Percentiles rank a stretch among this genome's conserved stretches.
phyloP scores from a whole-genome alignment of 1,284 basidiomycete genomes.

The Tylopilus orsonianus region DNA sequence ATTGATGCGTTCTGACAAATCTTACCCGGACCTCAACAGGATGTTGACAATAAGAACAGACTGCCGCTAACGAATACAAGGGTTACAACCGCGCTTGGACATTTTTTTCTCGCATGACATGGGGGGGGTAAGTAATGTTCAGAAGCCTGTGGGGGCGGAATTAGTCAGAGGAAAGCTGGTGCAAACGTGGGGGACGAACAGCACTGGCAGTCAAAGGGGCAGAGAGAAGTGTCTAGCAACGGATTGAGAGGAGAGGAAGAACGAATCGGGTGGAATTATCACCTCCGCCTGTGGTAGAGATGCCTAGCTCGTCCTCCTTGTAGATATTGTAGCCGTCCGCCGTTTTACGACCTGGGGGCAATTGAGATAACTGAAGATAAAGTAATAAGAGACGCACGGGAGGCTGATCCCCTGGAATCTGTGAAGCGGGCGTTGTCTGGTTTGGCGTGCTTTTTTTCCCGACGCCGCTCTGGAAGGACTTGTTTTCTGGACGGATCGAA shows the following conservation, averaged over 20 bases:
- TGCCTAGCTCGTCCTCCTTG: constrained; percentile 84
- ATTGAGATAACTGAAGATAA: constrained; percentile 9
- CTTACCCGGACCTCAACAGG: not conserved
- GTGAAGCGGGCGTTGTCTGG: constrained; percentile 59
- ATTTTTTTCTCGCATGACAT: not conserved
- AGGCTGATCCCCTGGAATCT: constrained; percentile 73
- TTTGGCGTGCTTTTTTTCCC: constrained; percentile 29
- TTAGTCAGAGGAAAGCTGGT: not conserved
- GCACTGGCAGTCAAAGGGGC: constrained; percentile 84
- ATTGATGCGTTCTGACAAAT: not conserved
- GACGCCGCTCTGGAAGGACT: constrained; percentile 10
- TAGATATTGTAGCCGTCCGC: constrained; percentile 84
- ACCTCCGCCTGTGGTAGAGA: constrained; percentile 77
- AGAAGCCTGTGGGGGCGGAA: constrained; percentile 43
- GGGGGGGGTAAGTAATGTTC: constrained; percentile 12
- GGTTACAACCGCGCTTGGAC: not conserved
- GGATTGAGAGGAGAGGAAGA: constrained; percentile 7
- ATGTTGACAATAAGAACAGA: not conserved
- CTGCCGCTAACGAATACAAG: not conserved
- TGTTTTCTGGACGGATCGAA: constrained; percentile 26
- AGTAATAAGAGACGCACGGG: constrained; percentile 52
- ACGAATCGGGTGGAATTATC: constrained; percentile 29
- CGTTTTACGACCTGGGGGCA: constrained; percentile 67
- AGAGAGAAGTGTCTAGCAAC: constrained; percentile 60
- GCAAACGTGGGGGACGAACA: constrained; percentile 50